Percentiles rank a stretch among this genome's conserved stretches.
These are phyloP conservation scores for Rhodotorula glutinis DNA, from an alignment of 1,284 basidiomycete genomes.

Conservation along the genomic window DNA sequence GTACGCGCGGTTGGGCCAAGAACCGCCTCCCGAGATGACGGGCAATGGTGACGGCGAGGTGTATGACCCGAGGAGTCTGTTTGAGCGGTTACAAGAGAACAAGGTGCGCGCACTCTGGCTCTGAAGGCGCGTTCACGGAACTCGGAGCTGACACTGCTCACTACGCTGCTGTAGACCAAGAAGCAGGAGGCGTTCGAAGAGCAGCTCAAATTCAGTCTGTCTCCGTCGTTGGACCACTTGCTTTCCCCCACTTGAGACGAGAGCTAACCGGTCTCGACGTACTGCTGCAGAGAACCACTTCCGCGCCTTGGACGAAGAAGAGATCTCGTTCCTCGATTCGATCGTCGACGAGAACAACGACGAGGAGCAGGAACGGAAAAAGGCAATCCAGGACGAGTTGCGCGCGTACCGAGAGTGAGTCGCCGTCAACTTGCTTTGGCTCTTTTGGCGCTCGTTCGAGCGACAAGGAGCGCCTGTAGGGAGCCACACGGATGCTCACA, in stretches of 20 bases:
- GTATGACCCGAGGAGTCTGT: conserved; percentile 83
- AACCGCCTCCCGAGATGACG: conserved; percentile 61
- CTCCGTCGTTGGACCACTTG: too few species aligned
- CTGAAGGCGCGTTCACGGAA: neutral
- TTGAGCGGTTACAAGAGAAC: conserved; percentile 83
- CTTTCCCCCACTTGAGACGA: neutral
- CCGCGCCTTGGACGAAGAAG: conserved; percentile 82
- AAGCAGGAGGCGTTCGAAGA: conserved; percentile 95
- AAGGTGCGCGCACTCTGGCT: conserved; percentile 55
- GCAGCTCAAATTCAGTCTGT: conserved; percentile 75
- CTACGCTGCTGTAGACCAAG: conserved; percentile 16
- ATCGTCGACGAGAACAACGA: conserved; percentile 69
- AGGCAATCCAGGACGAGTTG: conserved; percentile 75
- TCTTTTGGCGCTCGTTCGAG: too few species aligned
- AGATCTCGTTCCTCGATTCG: conserved; percentile 79
- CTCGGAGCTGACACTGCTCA: too few species aligned
- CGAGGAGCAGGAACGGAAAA: conserved; percentile 68
- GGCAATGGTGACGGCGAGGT: conserved; percentile 63
- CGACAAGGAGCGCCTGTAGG: too few species aligned
- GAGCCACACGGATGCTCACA: neutral
- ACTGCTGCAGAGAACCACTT: conserved; percentile 72
- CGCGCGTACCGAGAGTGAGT: conserved; percentile 71
- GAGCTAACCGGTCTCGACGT: conserved; percentile 3
- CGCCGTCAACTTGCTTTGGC: accelerated
- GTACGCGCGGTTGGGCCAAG: conserved; percentile 84